Evolutionary conservation across 2,329 filamentous ascomycete species (phyloP).

Genomic region (Ascochyta rabiei): DNA sequence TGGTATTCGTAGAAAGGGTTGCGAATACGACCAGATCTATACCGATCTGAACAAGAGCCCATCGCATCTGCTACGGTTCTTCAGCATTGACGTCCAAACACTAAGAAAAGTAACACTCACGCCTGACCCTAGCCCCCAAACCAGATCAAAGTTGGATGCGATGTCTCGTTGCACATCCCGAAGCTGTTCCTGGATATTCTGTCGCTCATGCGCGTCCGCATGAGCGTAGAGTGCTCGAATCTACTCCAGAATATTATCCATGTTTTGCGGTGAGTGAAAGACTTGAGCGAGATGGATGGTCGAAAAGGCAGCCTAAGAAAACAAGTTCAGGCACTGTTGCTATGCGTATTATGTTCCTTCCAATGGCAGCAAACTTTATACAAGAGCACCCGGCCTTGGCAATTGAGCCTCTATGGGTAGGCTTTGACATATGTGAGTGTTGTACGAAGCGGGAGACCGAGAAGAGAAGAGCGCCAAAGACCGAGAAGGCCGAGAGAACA

Average conservation of each 20-base stretch:
- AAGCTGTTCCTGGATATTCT: slow-evolving; percentile 31
- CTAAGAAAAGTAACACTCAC: slow-evolving; percentile 5
- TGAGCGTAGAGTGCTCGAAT: slow-evolving; percentile 29
- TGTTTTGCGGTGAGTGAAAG: slow-evolving; percentile 4
- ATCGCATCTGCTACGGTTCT: slow-evolving; percentile 22
- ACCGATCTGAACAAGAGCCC: slow-evolving; percentile 31
- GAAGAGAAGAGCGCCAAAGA: neutral
- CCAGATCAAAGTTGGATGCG: slow-evolving; percentile 32
- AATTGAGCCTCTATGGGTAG: neutral
- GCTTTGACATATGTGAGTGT: neutral
- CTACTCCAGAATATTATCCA: slow-evolving; percentile 30
- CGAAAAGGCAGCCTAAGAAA: neutral
- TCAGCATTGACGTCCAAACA: neutral
- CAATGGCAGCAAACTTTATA: neutral
- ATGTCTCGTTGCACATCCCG: slow-evolving; percentile 36
- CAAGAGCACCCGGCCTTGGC: neutral
- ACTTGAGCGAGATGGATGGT: neutral
- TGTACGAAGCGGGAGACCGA: neutral
- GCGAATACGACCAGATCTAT: slow-evolving; percentile 28
- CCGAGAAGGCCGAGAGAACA: neutral
- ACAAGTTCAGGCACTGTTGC: neutral
- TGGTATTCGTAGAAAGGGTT: slow-evolving; percentile 16
- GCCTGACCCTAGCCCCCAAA: slow-evolving; percentile 22
- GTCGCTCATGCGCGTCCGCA: slow-evolving; percentile 24
- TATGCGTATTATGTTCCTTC: neutral